phyloP scores from a whole-genome alignment of 306 rosid species.

The Chamaecrista fasciculata region DNA sequence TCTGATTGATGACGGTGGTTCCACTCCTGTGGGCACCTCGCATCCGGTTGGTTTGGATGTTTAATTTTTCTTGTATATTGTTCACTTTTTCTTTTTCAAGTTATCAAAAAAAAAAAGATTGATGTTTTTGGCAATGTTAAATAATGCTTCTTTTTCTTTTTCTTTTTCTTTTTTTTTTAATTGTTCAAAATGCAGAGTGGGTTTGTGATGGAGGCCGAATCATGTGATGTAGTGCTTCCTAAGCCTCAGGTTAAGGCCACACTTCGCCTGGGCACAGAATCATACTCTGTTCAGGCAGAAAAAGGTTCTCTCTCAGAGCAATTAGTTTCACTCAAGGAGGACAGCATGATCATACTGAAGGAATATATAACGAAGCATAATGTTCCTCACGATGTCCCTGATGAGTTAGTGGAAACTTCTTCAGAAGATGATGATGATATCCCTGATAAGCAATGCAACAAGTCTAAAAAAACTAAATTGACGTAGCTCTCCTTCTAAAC shows the following conservation, averaged over 20 bases:
- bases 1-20: too few species aligned
- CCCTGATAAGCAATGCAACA: constrained; percentile 47
- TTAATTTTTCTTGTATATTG: too few species aligned
- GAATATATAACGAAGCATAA: constrained; percentile 81
- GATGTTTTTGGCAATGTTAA: too few species aligned
- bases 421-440: constrained; percentile 63
- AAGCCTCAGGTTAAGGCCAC: constrained; percentile 50
- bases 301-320: constrained; percentile 63
- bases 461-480: constrained; percentile 70
- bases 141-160: too few species aligned
- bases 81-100: too few species aligned
- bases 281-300: constrained; percentile 40
- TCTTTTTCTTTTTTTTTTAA: neutral
- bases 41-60: too few species aligned
- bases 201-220: constrained; percentile 42
- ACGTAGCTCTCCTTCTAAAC: constrained; percentile 32
- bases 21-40: too few species aligned
- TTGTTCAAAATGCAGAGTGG: constrained; percentile 22
- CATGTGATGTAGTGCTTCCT: constrained; percentile 31
- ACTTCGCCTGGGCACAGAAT: constrained; percentile 59
- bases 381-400: constrained; percentile 78
- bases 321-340: constrained; percentile 64
- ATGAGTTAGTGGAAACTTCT: constrained; percentile 61
- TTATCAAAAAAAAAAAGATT: too few species aligned
- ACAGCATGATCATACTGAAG: constrained; percentile 73